Percentiles rank a stretch among this genome's conserved stretches.
Conservation (phyloP, 768 basidiomycete genomes). For the Coprinopsis cinerea region DNA sequence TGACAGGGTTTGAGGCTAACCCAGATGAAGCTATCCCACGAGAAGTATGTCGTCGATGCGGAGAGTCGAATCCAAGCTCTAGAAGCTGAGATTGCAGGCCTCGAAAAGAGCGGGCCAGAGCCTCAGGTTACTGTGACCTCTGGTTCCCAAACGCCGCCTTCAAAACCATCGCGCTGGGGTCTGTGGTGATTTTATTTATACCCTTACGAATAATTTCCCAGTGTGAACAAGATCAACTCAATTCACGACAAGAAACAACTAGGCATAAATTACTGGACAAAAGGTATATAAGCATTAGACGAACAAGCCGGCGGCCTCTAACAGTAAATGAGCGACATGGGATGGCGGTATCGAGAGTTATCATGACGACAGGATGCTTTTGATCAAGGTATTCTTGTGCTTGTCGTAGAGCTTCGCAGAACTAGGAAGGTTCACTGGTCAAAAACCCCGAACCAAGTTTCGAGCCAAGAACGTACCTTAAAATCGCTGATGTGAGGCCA, state of each 20-base stretch:
- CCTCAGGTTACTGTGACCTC: neutral
- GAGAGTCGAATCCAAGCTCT: slow-evolving; percentile 42
- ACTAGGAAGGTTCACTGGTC: slow-evolving; percentile 31
- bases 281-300: slow-evolving; percentile 7
- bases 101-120: slow-evolving; percentile 25
- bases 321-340: neutral
- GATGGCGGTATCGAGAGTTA: neutral
- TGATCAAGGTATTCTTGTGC: slow-evolving; percentile 57
- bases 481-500: slow-evolving; percentile 63
- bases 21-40: slow-evolving; percentile 59
- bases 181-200: slow-evolving; percentile 1
- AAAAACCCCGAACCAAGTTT: neutral
- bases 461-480: slow-evolving; percentile 48
- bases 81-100: slow-evolving; percentile 51
- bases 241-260: neutral
- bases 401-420: slow-evolving; percentile 71
- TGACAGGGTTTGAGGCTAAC: slow-evolving; percentile 59
- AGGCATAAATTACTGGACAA: slow-evolving; percentile 1
- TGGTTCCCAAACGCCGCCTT: neutral
- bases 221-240: neutral
- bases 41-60: slow-evolving; percentile 67
- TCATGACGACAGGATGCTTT: slow-evolving; percentile 32
- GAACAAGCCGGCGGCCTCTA: neutral
- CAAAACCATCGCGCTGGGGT: slow-evolving; percentile 2
- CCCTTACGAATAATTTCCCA: too few relatives aligned